Evolutionary conservation across 2,329 filamentous ascomycete genomes (phyloP), one percentile per base, ranked within the genome.

Genomic region (Aspergillus ibericus): DNA sequence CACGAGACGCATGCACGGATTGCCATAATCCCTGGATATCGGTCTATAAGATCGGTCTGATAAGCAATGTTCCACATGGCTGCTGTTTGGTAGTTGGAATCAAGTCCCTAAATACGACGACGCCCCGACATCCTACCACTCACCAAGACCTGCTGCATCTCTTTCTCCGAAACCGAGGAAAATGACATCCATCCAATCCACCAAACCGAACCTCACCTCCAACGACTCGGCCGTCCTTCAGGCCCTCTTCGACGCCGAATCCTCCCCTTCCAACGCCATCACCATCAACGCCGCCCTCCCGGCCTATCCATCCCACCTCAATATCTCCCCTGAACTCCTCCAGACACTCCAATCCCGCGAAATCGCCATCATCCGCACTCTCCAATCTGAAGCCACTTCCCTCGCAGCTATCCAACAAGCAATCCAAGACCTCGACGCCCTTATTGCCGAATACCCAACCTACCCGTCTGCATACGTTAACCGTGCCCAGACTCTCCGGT

Each of bases 401-500:
- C 46, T 58, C 20, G 10, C 51, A 7, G 66, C 62, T 4, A 68
- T 79, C 40, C 50, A 71, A 20, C 63, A 66, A 3, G 70, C 76
- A 5, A 70, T 80, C 16, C 54, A 66, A 4, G 69, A 74, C 10
- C 68, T 85, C 8, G 72, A 78, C 34, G 62, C 63, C 1, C 72
- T 85, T 5, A 76, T 84, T 51, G 52, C 61, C 0, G 56, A 73
- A 10, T 61, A 80, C 15, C 80, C 81, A 4, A 68, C 70, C 7
- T 86, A 85, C 60, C 81, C 84, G 1, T 80, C 82, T 6, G 81
- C 81, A 10, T 81, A 82, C 56, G 77, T 81, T 50, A 86, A 86
- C 61, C 79, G 83, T 44, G 84, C 84, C 2, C 84, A 86, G 71
- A 71, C 76, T 63, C 58, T 72, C 1, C 73, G 79, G 5, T 63